phyloP scores from a whole-genome alignment of 1,139 yeast species.

The Protomyces macrosporus region DNA sequence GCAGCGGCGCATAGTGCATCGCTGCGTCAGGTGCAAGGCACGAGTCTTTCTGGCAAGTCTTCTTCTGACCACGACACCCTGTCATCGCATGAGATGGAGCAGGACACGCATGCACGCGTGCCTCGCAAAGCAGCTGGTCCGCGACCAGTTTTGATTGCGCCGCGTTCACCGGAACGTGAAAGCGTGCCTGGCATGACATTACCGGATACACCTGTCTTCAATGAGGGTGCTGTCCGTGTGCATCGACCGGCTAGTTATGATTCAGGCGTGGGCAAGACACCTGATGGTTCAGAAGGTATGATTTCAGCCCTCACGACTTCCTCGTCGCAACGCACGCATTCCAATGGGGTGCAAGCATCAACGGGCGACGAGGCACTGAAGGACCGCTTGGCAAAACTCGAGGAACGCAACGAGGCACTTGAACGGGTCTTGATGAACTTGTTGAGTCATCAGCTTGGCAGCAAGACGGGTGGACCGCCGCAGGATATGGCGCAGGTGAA shows the following conservation, averaged over 20 bases:
- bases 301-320: too few relatives aligned
- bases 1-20: background rate
- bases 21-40: background rate
- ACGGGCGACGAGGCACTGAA: background rate
- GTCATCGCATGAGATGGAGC: too few relatives aligned
- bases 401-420: background rate
- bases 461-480: background rate
- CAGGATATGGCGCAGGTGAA: background rate
- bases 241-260: background rate
- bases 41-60: background rate
- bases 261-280: background rate
- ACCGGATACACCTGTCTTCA: background rate
- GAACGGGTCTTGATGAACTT: background rate
- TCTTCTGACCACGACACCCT: background rate
- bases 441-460: background rate
- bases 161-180: background rate
- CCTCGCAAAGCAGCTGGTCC: background rate
- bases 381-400: background rate
- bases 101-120: too few relatives aligned
- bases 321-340: too few relatives aligned
- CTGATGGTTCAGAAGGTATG: background rate
- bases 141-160: background rate
- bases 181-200: background rate
- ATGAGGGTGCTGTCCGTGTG: background rate
- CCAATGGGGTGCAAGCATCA: too few relatives aligned